Conservation (phyloP, 1,284 basidiomycete species). For the Anthracocystis walkeri region DNA sequence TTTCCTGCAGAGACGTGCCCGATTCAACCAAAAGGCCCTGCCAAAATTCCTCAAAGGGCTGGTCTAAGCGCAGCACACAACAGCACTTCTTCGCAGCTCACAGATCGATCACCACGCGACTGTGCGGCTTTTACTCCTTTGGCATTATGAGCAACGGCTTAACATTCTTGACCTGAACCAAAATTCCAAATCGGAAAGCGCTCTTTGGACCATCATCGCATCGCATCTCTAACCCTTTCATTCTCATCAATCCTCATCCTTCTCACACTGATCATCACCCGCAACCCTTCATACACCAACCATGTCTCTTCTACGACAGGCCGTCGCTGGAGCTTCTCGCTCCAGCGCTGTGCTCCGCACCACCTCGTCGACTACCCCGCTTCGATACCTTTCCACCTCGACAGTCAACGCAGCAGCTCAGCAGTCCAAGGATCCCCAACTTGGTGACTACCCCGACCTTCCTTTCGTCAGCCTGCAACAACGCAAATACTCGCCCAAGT, state of each 20-base stretch:
- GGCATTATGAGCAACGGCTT: background rate
- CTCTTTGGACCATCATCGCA: slow-evolving; percentile 21
- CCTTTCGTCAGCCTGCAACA: slow-evolving; percentile 57
- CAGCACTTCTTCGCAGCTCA: slow-evolving; percentile 5
- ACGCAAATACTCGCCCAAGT: slow-evolving; percentile 63
- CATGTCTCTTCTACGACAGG: slow-evolving; percentile 53
- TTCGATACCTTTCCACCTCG: slow-evolving; percentile 41
- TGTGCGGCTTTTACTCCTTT: no score
- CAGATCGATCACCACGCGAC: slow-evolving; percentile 19
- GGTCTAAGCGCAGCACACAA: slow-evolving; percentile 22
- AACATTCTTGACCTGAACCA: slow-evolving; percentile 10
- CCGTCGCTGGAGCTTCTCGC: slow-evolving; percentile 37
- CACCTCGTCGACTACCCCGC: slow-evolving; percentile 8
- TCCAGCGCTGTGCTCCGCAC: slow-evolving; percentile 22
- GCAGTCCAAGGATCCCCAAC: slow-evolving; percentile 62
- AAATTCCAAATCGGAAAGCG: background rate
- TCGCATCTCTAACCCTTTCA: slow-evolving; percentile 11
- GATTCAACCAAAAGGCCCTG: background rate
- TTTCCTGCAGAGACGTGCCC: background rate
- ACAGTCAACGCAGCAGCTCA: slow-evolving; percentile 4
- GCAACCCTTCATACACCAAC: background rate
- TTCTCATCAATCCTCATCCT: background rate
- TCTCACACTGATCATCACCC: background rate
- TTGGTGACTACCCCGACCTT: slow-evolving; percentile 68
- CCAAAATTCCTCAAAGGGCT: background rate